Evolutionary conservation across 352 stramenopile genomes (phyloP).

Genomic region (Blastocystis sp.): DNA sequence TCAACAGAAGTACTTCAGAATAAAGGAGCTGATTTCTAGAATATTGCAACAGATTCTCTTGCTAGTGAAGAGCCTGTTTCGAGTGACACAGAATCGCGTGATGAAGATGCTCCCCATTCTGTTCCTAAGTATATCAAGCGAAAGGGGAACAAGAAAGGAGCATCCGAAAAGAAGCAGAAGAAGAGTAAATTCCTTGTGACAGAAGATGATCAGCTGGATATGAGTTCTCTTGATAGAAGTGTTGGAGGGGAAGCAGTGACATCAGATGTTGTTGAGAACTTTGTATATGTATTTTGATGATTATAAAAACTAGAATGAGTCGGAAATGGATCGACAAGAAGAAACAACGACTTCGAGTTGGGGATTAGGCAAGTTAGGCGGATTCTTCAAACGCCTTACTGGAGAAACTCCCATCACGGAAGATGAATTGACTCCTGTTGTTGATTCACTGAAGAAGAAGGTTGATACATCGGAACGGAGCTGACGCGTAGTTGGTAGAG

Average conservation of each 20-base stretch:
- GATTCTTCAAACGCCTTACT: constrained; percentile 75
- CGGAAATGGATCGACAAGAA: constrained; percentile 54
- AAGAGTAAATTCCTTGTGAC: constrained; percentile 60
- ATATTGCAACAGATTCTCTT: not conserved
- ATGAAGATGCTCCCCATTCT: not conserved
- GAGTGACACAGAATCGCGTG: not conserved
- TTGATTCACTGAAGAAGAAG: constrained; percentile 84
- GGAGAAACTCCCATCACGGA: constrained; percentile 84
- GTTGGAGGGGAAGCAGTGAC: not conserved
- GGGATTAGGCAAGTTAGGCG: constrained; percentile 67
- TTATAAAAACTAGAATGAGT: constrained; percentile 39
- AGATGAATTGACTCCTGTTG: constrained; percentile 81
- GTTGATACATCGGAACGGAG: constrained; percentile 65
- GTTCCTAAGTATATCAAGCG: not conserved
- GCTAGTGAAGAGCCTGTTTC: constrained; percentile 4
- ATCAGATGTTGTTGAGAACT: constrained; percentile 53
- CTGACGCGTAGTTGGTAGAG: constrained; percentile 75
- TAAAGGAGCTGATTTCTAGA: not conserved
- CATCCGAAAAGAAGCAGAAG: constrained; percentile 47
- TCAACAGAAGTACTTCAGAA: not conserved
- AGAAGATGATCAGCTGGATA: constrained; percentile 50
- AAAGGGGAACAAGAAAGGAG: constrained; percentile 32
- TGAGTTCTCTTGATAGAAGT: constrained; percentile 35
- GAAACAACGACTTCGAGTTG: constrained; percentile 27
- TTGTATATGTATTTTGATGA: not conserved